These are phyloP conservation scores for Chlamydomonas schloesseri DNA, from an alignment of 139 green algal genomes.

Conservation along the genomic window DNA sequence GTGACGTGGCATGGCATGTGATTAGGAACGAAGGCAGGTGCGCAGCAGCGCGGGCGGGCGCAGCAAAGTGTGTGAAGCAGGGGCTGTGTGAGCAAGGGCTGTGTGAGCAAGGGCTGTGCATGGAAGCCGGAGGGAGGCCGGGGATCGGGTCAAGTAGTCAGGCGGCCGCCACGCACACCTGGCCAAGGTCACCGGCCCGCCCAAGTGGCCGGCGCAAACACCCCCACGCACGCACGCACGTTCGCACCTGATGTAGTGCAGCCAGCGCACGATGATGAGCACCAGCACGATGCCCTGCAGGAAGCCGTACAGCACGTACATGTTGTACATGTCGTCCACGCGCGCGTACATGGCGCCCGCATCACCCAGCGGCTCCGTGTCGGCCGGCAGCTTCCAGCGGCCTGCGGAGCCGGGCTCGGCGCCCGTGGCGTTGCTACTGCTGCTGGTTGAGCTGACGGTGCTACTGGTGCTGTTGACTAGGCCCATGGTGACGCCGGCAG, in stretches of 20 bases:
- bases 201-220: no score
- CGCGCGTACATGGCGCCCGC: constrained; percentile 13
- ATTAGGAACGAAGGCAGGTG: no score
- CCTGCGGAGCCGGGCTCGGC: constrained; percentile 20
- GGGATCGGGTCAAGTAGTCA: no score
- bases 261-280: not conserved
- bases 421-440: not conserved
- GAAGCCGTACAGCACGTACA: constrained; percentile 31
- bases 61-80: no score
- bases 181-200: no score
- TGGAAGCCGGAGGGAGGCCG: no score
- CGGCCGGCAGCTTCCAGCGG: constrained; percentile 38
- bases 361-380: not conserved
- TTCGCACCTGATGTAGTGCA: not conserved
- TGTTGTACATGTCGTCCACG: constrained; percentile 26
- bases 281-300: not conserved
- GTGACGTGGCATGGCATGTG: no score
- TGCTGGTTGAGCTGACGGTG: not conserved
- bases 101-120: no score
- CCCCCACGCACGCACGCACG: no score
- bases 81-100: no score
- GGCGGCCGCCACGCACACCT: no score
- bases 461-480: not conserved
- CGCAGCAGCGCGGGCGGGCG: no score
- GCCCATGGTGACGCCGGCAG: not conserved